These are phyloP conservation scores for Aureobasidium sp. DNA, from an alignment of 2,329 filamentous ascomycete genomes.

Conservation along the genomic window DNA sequence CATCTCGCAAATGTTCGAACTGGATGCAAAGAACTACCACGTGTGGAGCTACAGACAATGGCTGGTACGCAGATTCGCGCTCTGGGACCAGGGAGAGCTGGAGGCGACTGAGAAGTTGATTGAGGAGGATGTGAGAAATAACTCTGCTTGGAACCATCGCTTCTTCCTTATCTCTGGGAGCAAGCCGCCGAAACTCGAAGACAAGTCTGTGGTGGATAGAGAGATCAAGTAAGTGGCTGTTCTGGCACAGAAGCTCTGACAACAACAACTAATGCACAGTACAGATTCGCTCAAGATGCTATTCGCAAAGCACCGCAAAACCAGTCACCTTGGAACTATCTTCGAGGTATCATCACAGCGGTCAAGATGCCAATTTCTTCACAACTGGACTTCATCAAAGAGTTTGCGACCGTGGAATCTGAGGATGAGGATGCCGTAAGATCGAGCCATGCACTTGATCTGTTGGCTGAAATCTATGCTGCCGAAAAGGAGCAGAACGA, in stretches of 20 bases:
- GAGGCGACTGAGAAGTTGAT: conserved; percentile 65
- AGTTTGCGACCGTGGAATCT: conserved; percentile 44
- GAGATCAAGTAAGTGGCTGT: conserved; percentile 57
- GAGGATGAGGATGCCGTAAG: conserved; percentile 46
- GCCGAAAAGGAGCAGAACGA: conserved; percentile 46
- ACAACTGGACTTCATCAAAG: conserved; percentile 47
- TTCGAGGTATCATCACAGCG: conserved; percentile 67
- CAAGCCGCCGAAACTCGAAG: conserved; percentile 34
- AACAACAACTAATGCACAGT: not conserved
- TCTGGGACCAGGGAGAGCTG: conserved; percentile 55
- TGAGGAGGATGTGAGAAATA: conserved; percentile 79
- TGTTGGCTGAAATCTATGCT: conserved; percentile 62
- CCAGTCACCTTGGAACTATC: conserved; percentile 88
- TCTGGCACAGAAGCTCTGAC: not conserved
- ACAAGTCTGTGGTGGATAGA: conserved; percentile 55
- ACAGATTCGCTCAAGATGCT: conserved; percentile 55
- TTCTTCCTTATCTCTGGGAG: conserved; percentile 86
- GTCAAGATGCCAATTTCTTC: conserved; percentile 46
- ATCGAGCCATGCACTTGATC: conserved; percentile 59
- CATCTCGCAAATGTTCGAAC: conserved; percentile 68
- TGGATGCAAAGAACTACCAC: conserved; percentile 96
- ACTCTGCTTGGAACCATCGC: conserved; percentile 94
- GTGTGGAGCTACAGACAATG: conserved; percentile 93
- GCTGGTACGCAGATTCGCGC: conserved; percentile 58
- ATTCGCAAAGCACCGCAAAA: conserved; percentile 83